phyloP scores from a whole-genome alignment of 2,329 filamentous ascomycete genomes.

The Pseudonectria buxi region DNA sequence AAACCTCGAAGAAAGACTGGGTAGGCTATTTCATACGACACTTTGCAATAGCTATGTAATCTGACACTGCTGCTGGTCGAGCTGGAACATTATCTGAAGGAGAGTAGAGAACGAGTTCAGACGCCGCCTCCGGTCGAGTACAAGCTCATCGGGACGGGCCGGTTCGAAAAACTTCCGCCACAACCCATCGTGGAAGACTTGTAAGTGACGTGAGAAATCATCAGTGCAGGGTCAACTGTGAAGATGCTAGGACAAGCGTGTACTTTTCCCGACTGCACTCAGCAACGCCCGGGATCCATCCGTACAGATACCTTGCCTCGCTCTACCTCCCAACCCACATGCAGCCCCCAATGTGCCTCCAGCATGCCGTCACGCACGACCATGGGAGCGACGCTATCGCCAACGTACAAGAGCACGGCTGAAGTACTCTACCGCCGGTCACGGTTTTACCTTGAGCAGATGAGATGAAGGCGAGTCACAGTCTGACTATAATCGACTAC shows the following conservation, averaged over 20 bases:
- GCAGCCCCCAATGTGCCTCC: conserved; percentile 21
- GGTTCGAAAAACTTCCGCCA: conserved; percentile 24
- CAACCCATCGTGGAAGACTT: conserved; percentile 20
- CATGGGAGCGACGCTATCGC: conserved; percentile 8
- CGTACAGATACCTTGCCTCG: conserved; percentile 16
- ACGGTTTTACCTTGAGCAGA: conserved; percentile 17
- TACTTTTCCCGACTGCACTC: conserved; percentile 12
- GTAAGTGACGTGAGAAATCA: conserved; percentile 11
- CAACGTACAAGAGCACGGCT: conserved; percentile 8
- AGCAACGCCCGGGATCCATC: conserved; percentile 13
- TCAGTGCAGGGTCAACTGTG: neutral
- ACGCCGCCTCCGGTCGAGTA: conserved; percentile 6
- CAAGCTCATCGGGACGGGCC: conserved; percentile 18
- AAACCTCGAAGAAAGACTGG: conserved; percentile 20
- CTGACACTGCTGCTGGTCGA: conserved; percentile 13
- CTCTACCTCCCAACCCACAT: conserved; percentile 18
- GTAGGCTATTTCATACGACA: conserved; percentile 6
- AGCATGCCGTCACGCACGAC: conserved; percentile 18
- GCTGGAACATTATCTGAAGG: conserved; percentile 16
- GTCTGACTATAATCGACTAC: too few species aligned
- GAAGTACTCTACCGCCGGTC: conserved; percentile 16
- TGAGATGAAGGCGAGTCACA: conserved; percentile 16
- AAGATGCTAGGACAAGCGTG: conserved; percentile 9
- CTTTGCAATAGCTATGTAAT: neutral
- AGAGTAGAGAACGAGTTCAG: conserved; percentile 7